Conservation (phyloP, 768 basidiomycete genomes). For the Boletus coccyginus region DNA sequence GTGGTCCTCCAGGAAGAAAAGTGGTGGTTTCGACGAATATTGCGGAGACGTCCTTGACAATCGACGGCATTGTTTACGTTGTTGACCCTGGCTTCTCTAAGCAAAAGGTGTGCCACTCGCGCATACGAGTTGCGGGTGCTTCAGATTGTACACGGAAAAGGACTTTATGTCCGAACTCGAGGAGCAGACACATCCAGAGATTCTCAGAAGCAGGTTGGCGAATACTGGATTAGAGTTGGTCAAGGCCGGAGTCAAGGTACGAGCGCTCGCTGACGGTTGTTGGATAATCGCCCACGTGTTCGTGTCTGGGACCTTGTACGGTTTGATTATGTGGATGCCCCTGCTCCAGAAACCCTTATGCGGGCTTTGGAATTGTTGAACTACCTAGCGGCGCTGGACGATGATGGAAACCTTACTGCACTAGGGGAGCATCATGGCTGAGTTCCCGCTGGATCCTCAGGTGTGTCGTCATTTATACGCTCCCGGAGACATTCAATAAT, state of each 20-base stretch:
- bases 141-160: conserved; percentile 93
- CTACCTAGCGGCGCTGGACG: conserved; percentile 88
- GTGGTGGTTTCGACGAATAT: conserved; percentile 96
- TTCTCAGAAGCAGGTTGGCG: conserved; percentile 87
- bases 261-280: neutral
- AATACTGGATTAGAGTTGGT: conserved; percentile 92
- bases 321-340: conserved; percentile 91
- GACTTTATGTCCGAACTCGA: conserved; percentile 96
- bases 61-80: conserved; percentile 99
- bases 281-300: neutral
- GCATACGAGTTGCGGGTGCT: conserved; percentile 97
- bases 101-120: conserved; percentile 97
- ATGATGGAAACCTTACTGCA: conserved; percentile 86
- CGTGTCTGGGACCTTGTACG: conserved; percentile 63
- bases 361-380: conserved; percentile 93
- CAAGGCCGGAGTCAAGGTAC: conserved; percentile 87
- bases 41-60: conserved; percentile 95
- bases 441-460: conserved; percentile 98
- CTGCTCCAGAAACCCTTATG: conserved; percentile 96
- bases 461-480: conserved; percentile 35
- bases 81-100: conserved; percentile 98
- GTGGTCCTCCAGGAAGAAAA: conserved; percentile 86
- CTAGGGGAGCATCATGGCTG: conserved; percentile 90
- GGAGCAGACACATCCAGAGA: conserved; percentile 97
- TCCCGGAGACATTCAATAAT: neutral